These are phyloP conservation scores for Suillus brevipes DNA, from an alignment of 768 basidiomycete genomes.

Conservation along the genomic window DNA sequence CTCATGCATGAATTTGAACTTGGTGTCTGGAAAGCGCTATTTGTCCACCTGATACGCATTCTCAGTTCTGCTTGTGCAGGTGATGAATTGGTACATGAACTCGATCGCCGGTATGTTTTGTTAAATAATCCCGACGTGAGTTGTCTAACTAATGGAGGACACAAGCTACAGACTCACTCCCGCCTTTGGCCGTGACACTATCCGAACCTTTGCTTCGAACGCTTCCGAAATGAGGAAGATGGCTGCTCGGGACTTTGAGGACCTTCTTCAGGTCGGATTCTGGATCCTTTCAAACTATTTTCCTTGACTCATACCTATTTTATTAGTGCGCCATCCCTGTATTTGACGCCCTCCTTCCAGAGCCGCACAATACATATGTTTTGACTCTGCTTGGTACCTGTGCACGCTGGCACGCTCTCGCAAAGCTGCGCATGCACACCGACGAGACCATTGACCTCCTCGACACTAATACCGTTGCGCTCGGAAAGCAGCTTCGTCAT, in stretches of 20 bases:
- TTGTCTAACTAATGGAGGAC: neutral
- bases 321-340: too few species aligned
- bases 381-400: too few species aligned
- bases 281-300: too few species aligned
- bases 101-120: constrained; percentile 13
- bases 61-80: constrained; percentile 12
- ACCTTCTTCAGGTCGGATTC: constrained; percentile 31
- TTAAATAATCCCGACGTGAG: neutral
- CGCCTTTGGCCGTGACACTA: constrained; percentile 25
- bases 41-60: constrained; percentile 30
- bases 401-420: too few species aligned
- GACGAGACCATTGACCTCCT: too few species aligned
- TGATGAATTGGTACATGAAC: constrained; percentile 14
- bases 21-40: constrained; percentile 31
- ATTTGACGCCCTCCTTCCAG: too few species aligned
- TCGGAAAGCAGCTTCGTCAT: too few species aligned
- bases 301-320: too few species aligned
- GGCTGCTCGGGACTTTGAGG: constrained; percentile 34
- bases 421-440: too few species aligned
- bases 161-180: constrained; percentile 25
- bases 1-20: constrained; percentile 35
- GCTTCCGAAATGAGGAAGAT: constrained; percentile 22
- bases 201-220: constrained; percentile 24
- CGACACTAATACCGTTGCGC: too few species aligned
- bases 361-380: too few species aligned